Evolutionary conservation across 2,329 filamentous ascomycete genomes (phyloP).

Genomic region (Fusarium algeriense): DNA sequence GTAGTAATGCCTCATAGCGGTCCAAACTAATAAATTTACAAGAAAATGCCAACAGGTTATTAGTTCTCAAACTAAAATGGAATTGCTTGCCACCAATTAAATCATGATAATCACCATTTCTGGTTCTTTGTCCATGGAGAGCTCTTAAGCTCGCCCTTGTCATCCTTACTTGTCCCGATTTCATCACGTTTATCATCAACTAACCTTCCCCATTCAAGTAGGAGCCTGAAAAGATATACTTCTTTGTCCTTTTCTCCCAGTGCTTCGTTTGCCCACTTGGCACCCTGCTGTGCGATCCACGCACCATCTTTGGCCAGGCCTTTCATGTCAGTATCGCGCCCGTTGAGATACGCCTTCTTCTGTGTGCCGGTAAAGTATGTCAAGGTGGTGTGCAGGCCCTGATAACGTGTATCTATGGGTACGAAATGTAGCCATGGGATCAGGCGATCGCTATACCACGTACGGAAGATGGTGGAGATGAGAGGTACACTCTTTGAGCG

Average conservation of each 20-base stretch:
- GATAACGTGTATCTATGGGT: conserved; percentile 78
- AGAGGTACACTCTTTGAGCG: conserved; percentile 77
- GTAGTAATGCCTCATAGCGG: background rate
- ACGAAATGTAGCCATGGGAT: conserved; percentile 85
- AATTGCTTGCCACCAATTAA: background rate
- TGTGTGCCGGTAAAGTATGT: conserved; percentile 78
- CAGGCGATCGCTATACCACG: conserved; percentile 83
- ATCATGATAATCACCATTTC: conserved; percentile 36
- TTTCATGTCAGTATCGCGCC: conserved; percentile 61
- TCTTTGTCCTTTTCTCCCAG: conserved; percentile 81
- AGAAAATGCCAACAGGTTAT: background rate
- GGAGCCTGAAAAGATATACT: conserved; percentile 80
- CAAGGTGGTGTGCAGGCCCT: conserved; percentile 79
- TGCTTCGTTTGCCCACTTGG: conserved; percentile 72
- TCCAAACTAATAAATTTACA: background rate
- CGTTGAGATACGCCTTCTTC: conserved; percentile 56
- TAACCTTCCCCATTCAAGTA: conserved; percentile 82
- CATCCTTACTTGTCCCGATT: conserved; percentile 53
- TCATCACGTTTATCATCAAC: conserved; percentile 71
- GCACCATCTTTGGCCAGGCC: conserved; percentile 64
- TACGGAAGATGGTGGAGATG: conserved; percentile 77
- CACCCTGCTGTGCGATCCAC: conserved; percentile 75
- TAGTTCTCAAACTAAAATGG: background rate
- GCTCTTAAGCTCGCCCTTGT: conserved; percentile 48
- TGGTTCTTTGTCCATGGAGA: conserved; percentile 48